Evolutionary conservation across 306 rosid species (phyloP).

Genomic region (Hylodesmum podocarpum): DNA sequence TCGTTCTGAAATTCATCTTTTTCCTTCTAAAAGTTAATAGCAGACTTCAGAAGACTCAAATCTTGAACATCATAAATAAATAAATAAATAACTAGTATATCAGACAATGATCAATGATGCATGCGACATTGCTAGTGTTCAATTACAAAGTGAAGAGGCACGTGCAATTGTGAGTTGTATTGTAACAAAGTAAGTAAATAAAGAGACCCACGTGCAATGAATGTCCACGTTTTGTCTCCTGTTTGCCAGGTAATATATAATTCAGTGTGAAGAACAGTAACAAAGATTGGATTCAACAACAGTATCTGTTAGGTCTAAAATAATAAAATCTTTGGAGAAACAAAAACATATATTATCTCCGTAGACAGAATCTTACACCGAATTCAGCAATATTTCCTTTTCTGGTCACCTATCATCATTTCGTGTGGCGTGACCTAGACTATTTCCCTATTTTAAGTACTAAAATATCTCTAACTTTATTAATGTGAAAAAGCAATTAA

Average conservation of each 20-base stretch:
- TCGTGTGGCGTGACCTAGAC: not conserved
- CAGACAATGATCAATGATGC: not conserved
- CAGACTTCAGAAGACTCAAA: not conserved
- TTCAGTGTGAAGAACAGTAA: not conserved
- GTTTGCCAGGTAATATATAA: slow-evolving; percentile 26
- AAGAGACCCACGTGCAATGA: slow-evolving; percentile 28
- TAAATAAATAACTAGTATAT: too few relatives aligned
- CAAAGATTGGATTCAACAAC: not conserved
- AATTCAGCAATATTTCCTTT: too few relatives aligned
- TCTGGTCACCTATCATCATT: not conserved
- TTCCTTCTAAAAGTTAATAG: not conserved
- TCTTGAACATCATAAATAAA: too few relatives aligned
- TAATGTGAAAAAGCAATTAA: too few relatives aligned
- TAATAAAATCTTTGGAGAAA: not conserved
- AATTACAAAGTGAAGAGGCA: not conserved
- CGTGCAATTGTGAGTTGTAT: not conserved
- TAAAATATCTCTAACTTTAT: not conserved
- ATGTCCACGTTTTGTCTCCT: not conserved
- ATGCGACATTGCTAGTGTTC: not conserved
- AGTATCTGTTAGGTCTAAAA: slow-evolving; percentile 25
- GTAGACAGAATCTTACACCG: too few relatives aligned
- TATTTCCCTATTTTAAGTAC: not conserved
- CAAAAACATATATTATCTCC: too few relatives aligned
- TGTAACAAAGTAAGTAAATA: not conserved
- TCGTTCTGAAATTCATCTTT: not conserved